Base-by-base conservation (phyloP, 1,139 yeast species). In the Tardiomyces digboiensis region DNA sequence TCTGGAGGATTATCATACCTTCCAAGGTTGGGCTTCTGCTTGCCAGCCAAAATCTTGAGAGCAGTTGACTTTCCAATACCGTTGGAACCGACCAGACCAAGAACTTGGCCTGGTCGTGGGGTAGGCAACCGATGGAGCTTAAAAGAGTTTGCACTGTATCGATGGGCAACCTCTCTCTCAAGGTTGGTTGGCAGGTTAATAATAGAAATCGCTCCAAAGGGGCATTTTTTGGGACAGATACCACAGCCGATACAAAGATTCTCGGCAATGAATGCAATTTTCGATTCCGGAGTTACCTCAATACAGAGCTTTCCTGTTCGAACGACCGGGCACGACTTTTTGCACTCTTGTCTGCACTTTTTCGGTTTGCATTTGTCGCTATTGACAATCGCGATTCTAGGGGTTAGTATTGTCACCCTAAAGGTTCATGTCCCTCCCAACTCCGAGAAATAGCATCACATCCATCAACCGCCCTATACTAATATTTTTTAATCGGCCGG, bases 1-100 rank as follows among this genome's bases (percentile, higher is more conserved):
- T 85, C 93, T 21, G 98, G 98, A 39, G 98, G 97, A 61, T 85
- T 83, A 54, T 89, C 97, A 63, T 74, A 91, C 59, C 81, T 76
- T 46, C 98, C 98, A 65, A 91, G 72, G 64, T 91, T 91, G 53
- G 98, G 98, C 68, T 89, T 91, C 67, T 89, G 94, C 67, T 89
- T 91, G 62, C 97, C 98, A n/a, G 97, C 95, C 57, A 91, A 76
- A 62, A 91, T 89, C 71, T 91, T 91, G 62, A 91, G 75, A 10
- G 98, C 98, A n/a, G 98, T 91, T 12, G 95, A 84, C 65, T 91
- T 91, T 59, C 98, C 98, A 61, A 91, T 91, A 87, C 98, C 98
- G 73, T 91, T 91, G 48, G 97, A 86, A 61, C 98, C 98, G 42
- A 91, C 98, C 56, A 91, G 76, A 53, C 98, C 98, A 55, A 91